Evolutionary conservation across 2,329 filamentous ascomycete species (phyloP).

Genomic region (Ascochyta fabae): DNA sequence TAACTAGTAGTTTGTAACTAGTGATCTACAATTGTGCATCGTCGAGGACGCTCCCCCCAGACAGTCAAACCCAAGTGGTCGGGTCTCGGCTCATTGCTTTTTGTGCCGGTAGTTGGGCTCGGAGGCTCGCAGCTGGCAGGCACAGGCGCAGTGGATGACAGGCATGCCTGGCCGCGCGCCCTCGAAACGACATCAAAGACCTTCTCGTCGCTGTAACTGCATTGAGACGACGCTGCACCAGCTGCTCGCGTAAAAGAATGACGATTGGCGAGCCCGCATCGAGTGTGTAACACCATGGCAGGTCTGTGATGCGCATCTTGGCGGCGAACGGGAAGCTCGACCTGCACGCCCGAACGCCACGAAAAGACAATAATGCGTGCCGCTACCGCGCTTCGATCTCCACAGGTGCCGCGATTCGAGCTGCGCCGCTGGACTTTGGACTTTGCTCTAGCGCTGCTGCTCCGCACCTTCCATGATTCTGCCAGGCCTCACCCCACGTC

Average conservation of each 20-base stretch:
- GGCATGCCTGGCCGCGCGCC: not conserved
- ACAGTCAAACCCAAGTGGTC: constrained; percentile 11
- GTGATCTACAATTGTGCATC: constrained; percentile 17
- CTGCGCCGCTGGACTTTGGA: constrained; percentile 14
- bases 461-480: constrained; percentile 21
- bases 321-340: constrained; percentile 21
- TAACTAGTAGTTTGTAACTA: constrained; percentile 15
- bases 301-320: constrained; percentile 21
- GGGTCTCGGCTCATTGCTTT: constrained; percentile 16
- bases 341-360: constrained; percentile 33
- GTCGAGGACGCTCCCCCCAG: constrained; percentile 4
- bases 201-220: constrained; percentile 14
- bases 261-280: constrained; percentile 15
- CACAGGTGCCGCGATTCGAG: constrained; percentile 22
- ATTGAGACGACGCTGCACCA: constrained; percentile 18
- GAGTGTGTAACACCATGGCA: constrained; percentile 18
- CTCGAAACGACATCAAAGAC: constrained; percentile 4
- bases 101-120: not conserved
- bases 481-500: constrained; percentile 27
- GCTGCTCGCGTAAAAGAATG: constrained; percentile 8
- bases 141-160: not conserved
- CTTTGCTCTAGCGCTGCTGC: constrained; percentile 6
- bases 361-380: constrained; percentile 32
- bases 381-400: constrained; percentile 24
- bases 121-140: not conserved